Percentiles rank a stretch among this genome's conserved stretches.
Conservation (phyloP, 805 yeast genomes). For the Pichia deserticola region DNA sequence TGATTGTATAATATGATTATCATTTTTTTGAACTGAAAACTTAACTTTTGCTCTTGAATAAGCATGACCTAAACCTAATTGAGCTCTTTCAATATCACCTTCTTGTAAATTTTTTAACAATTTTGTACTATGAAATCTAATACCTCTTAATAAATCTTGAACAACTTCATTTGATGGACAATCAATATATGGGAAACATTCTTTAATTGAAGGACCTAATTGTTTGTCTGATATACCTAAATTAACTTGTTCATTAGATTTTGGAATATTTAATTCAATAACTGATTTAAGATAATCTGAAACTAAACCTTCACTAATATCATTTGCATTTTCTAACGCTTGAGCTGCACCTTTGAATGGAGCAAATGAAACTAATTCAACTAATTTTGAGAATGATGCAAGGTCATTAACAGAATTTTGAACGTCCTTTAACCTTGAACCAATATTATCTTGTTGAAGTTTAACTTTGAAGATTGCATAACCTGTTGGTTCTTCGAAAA, state of each 20-base stretch:
- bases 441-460: conserved; percentile 89
- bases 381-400: conserved; percentile 80
- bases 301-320: conserved; percentile 93
- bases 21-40: conserved; percentile 97
- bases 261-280: conserved; percentile 86
- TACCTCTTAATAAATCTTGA: conserved; percentile 92
- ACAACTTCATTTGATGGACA: conserved; percentile 86
- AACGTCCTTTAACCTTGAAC: conserved; percentile 86
- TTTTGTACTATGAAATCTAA: conserved; percentile 85
- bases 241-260: conserved; percentile 57
- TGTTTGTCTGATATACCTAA: conserved; percentile 92
- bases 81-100: conserved; percentile 97
- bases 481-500: conserved; percentile 98
- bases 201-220: conserved; percentile 95
- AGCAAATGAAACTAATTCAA: conserved; percentile 90
- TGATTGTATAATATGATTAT: conserved; percentile 98
- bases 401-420: conserved; percentile 85
- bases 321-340: conserved; percentile 97
- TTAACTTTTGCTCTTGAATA: conserved; percentile 98
- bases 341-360: conserved; percentile 99
- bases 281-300: conserved; percentile 86
- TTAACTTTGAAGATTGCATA: conserved; percentile 93
- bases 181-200: conserved; percentile 79
- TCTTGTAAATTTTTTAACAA: conserved; percentile 84
- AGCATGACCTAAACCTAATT: conserved; percentile 97